These are phyloP conservation scores for Arachis hypogaea DNA, from an alignment of 306 rosid genomes.

Conservation along the genomic window DNA sequence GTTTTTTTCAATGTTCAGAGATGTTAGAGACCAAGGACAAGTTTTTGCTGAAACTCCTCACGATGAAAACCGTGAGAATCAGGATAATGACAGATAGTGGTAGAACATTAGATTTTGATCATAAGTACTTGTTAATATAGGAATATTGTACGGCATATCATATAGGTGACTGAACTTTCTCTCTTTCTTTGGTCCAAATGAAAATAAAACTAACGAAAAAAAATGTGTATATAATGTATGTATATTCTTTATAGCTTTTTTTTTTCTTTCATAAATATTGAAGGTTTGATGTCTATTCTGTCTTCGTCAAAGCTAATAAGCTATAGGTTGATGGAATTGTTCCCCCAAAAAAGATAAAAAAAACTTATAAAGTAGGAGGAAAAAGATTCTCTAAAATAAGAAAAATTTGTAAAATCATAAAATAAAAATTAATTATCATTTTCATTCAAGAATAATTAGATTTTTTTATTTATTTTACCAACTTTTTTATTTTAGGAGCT, in stretches of 20 bases:
- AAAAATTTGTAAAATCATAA: background rate
- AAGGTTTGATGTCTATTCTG: background rate
- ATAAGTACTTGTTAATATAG: conserved; percentile 39
- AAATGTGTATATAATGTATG: conserved; percentile 28
- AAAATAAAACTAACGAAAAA: conserved; percentile 3
- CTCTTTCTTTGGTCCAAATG: conserved; percentile 28
- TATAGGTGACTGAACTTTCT: conserved; percentile 31
- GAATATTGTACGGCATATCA: conserved; percentile 29
- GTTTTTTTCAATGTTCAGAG: conserved; percentile 88
- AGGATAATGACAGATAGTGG: conserved; percentile 50
- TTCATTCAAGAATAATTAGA: too few relatives aligned
- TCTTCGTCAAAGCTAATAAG: background rate
- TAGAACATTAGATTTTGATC: conserved; percentile 3
- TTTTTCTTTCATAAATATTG: conserved; percentile 2
- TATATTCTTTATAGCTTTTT: conserved; percentile 27
- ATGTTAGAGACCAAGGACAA: conserved; percentile 83
- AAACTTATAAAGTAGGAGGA: background rate
- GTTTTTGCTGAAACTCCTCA: conserved; percentile 61
- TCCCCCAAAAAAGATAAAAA: background rate
- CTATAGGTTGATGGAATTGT: background rate
- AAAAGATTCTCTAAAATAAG: too few relatives aligned
- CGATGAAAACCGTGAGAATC: conserved; percentile 47
- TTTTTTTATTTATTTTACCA: too few relatives aligned
- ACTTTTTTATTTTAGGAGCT: too few relatives aligned
- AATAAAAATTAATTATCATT: background rate